Conservation (phyloP, 345 rosid species). For the Luvunga scandens region DNA sequence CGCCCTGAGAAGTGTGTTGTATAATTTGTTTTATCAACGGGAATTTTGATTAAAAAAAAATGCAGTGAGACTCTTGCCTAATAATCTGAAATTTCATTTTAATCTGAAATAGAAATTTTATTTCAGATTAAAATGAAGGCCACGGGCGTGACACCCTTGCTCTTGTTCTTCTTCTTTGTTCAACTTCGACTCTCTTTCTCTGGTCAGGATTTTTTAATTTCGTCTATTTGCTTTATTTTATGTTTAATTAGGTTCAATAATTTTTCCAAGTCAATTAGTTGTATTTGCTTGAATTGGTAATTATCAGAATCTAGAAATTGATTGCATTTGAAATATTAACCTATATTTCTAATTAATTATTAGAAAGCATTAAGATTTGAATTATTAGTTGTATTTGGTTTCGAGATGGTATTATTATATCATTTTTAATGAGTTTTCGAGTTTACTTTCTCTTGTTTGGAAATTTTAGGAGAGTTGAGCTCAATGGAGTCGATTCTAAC, state of each 20-base stretch:
- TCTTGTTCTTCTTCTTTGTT: slow-evolving; percentile 20
- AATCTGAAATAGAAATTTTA: too few species aligned
- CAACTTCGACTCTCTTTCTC: slow-evolving; percentile 30
- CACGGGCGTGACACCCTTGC: slow-evolving; percentile 26
- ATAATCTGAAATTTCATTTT: too few species aligned
- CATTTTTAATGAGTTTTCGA: neutral
- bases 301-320: neutral
- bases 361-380: neutral
- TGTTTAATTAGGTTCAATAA: neutral
- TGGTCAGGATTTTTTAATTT: slow-evolving; percentile 24
- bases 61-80: too few species aligned
- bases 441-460: slow-evolving; percentile 8
- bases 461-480: slow-evolving; percentile 35
- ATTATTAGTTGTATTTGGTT: too few species aligned
- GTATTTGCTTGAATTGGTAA: neutral
- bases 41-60: too few species aligned
- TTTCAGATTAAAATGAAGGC: slow-evolving; percentile 1
- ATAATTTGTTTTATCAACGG: too few species aligned
- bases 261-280: neutral
- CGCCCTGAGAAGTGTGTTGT: neutral
- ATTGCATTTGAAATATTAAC: too few species aligned
- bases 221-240: too few species aligned
- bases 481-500: slow-evolving; percentile 89
- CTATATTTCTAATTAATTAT: neutral
- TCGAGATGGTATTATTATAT: neutral